These are phyloP conservation scores for Mycena vulgaris DNA, from an alignment of 768 basidiomycete genomes.

Conservation along the genomic window DNA sequence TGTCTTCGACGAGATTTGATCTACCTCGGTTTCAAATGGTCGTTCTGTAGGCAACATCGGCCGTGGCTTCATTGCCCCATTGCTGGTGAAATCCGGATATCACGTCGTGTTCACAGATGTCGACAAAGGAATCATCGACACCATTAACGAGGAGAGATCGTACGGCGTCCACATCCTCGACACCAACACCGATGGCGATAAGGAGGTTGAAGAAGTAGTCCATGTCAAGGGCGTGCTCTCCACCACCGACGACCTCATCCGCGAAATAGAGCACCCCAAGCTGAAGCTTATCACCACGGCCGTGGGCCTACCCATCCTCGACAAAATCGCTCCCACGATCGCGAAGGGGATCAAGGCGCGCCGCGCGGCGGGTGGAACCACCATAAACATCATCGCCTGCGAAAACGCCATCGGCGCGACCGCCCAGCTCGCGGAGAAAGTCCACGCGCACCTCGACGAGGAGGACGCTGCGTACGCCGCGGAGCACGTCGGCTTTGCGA, in stretches of 20 bases:
- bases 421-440: constrained; percentile 45
- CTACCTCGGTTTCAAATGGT: no score
- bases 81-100: constrained; percentile 53
- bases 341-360: constrained; percentile 52
- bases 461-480: constrained; percentile 47
- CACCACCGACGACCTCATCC: constrained; percentile 32
- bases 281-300: constrained; percentile 54
- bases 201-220: constrained; percentile 17
- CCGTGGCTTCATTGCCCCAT: constrained; percentile 56
- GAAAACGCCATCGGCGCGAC: constrained; percentile 58
- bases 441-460: constrained; percentile 45
- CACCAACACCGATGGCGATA: constrained; percentile 4
- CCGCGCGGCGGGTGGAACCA: constrained; percentile 36
- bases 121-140: constrained; percentile 48
- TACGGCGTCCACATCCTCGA: constrained; percentile 53
- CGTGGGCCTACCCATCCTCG: constrained; percentile 52
- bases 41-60: constrained; percentile 47
- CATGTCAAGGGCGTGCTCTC: constrained; percentile 38
- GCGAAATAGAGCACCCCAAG: constrained; percentile 36
- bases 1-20: not conserved
- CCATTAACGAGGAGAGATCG: constrained; percentile 47
- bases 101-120: constrained; percentile 56
- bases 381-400: constrained; percentile 57
- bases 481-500: constrained; percentile 55
- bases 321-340: constrained; percentile 51